A percentile compares a stretch with the other conserved stretches of the same genome.
phyloP scores from a whole-genome alignment of 1,284 basidiomycete species.

The Termitomyces sp. region DNA sequence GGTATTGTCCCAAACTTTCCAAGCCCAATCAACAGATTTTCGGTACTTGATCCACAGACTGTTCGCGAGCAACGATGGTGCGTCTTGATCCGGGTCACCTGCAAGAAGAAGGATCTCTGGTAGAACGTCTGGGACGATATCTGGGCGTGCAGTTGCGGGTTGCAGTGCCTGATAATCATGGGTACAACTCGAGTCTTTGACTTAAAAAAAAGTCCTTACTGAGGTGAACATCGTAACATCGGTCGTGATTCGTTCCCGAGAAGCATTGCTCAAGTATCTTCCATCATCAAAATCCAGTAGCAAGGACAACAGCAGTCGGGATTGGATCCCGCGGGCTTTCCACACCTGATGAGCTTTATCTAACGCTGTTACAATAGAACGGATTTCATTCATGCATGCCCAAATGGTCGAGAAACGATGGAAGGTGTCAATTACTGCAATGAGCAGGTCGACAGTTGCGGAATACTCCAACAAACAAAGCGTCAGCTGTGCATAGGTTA shows the following conservation, averaged over 20 bases:
- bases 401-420: constrained; percentile 65
- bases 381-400: constrained; percentile 68
- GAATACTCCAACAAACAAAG: constrained; percentile 50
- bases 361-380: constrained; percentile 51
- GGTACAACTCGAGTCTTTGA: background rate
- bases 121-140: constrained; percentile 51
- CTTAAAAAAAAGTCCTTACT: constrained; percentile 32
- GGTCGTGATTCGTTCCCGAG: constrained; percentile 51
- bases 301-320: constrained; percentile 53
- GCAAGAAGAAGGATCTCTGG: constrained; percentile 65
- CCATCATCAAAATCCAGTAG: constrained; percentile 61
- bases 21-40: constrained; percentile 64
- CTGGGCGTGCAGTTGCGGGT: constrained; percentile 39
- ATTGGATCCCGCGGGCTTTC: constrained; percentile 59
- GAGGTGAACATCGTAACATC: constrained; percentile 57
- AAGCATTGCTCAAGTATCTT: constrained; percentile 44
- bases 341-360: constrained; percentile 56
- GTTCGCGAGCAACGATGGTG: constrained; percentile 66
- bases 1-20: constrained; percentile 76
- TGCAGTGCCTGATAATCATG: constrained; percentile 34
- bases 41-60: constrained; percentile 76
- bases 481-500: constrained; percentile 42
- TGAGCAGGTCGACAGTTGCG: constrained; percentile 45
- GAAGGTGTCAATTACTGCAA: constrained; percentile 59
- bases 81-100: constrained; percentile 50